Percentiles rank a stretch among this genome's conserved stretches.
These are phyloP conservation scores for Tetrahymena borealis DNA, from an alignment of 73 alveolate species.

Conservation along the genomic window DNA sequence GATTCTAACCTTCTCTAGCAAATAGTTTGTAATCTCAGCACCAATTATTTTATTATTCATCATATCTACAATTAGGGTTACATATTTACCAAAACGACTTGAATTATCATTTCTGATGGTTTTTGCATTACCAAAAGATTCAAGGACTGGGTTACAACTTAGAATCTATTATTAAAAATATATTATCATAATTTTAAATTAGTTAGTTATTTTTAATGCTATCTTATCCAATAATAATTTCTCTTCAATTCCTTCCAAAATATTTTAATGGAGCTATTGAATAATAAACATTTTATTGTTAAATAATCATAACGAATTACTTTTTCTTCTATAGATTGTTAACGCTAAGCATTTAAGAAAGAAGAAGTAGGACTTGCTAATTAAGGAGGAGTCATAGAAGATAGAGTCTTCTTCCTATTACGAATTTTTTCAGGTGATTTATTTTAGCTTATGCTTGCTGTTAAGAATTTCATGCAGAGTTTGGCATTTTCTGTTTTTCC, in stretches of 20 bases:
- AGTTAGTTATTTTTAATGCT: slow-evolving; percentile 1
- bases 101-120: slow-evolving; percentile 84
- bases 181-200: neutral
- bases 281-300: slow-evolving; percentile 39
- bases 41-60: slow-evolving; percentile 77
- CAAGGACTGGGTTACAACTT: slow-evolving; percentile 95
- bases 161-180: slow-evolving; percentile 76
- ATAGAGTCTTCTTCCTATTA: neutral
- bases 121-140: slow-evolving; percentile 98
- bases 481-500: slow-evolving; percentile 99
- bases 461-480: slow-evolving; percentile 83
- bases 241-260: neutral
- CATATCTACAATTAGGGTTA: slow-evolving; percentile 72
- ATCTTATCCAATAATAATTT: neutral
- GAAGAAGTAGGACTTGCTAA: neutral
- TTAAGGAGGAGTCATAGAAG: neutral
- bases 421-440: neutral
- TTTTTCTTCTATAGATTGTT: slow-evolving; percentile 1
- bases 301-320: too few relatives aligned
- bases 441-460: slow-evolving; percentile 46
- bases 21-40: slow-evolving; percentile 81
- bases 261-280: too few relatives aligned
- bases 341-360: neutral
- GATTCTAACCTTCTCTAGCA: slow-evolving; percentile 91
- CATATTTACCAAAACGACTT: slow-evolving; percentile 96